phyloP scores from a whole-genome alignment of 2,329 filamentous ascomycete species.

The Sordariomycetes sp. region DNA sequence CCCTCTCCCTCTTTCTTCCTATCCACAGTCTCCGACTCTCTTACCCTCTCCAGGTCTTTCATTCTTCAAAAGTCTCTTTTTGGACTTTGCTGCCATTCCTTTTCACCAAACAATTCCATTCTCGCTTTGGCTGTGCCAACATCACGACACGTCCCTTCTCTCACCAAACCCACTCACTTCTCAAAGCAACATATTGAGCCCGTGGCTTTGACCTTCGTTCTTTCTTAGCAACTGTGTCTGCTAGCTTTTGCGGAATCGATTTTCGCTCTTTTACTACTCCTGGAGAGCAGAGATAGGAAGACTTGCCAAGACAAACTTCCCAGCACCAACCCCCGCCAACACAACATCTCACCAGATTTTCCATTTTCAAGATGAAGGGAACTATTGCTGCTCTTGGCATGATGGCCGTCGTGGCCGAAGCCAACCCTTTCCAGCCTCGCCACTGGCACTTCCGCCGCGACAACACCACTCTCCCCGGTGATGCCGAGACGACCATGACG shows the following conservation, averaged over 20 bases:
- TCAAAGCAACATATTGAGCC: neutral
- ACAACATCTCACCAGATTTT: neutral
- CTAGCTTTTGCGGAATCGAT: constrained; percentile 5
- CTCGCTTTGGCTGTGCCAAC: constrained; percentile 7
- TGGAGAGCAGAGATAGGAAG: constrained; percentile 1
- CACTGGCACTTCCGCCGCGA: constrained; percentile 20
- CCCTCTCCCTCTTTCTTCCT: constrained; percentile 3
- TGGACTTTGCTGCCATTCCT: constrained; percentile 5
- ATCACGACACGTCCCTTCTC: constrained; percentile 4
- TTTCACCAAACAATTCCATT: constrained; percentile 6
- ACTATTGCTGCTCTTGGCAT: constrained; percentile 31
- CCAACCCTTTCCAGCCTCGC: constrained; percentile 23
- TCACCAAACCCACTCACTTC: neutral
- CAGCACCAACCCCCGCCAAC: neutral
- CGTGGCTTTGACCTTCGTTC: constrained; percentile 3
- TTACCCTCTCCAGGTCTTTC: constrained; percentile 1
- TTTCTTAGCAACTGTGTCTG: constrained; percentile 1
- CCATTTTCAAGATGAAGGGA: constrained; percentile 36
- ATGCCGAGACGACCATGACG: constrained; percentile 29
- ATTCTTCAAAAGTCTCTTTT: constrained; percentile 3
- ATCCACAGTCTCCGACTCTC: constrained; percentile 4
- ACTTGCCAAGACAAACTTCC: neutral
- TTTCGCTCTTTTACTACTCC: constrained; percentile 6
- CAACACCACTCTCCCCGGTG: constrained; percentile 15
- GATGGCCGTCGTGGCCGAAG: constrained; percentile 34